phyloP scores from a whole-genome alignment of 257 asterid species.

The Solanum piurae region DNA sequence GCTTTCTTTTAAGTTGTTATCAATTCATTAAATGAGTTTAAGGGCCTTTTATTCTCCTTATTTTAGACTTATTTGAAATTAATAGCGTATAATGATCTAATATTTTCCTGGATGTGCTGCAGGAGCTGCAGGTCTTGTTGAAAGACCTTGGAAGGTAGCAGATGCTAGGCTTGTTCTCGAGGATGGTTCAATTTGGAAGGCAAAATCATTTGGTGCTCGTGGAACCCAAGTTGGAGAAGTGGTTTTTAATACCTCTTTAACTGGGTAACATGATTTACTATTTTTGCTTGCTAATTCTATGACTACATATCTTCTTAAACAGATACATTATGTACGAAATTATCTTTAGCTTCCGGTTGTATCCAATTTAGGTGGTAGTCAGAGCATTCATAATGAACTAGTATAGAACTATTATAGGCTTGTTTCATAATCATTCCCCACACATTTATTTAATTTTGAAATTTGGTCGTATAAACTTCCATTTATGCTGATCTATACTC shows the following conservation, averaged over 20 bases:
- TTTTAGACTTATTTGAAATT: not conserved
- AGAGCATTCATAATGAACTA: not conserved
- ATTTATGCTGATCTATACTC: not conserved
- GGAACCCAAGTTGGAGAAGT: slow-evolving; percentile 99
- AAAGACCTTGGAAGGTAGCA: slow-evolving; percentile 88
- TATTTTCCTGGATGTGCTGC: not conserved
- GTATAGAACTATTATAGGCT: not conserved
- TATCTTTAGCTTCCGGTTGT: not conserved
- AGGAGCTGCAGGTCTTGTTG: slow-evolving; percentile 38
- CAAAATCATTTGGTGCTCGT: slow-evolving; percentile 91
- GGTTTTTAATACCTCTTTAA: slow-evolving; percentile 84
- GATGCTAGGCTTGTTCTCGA: slow-evolving; percentile 91
- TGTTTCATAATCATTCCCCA: not conserved
- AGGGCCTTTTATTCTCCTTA: not conserved
- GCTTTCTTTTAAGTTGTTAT: not conserved
- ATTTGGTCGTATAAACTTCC: not conserved
- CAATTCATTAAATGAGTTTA: not conserved
- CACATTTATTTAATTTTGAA: not conserved
- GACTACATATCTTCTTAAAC: not conserved
- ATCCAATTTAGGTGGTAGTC: not conserved
- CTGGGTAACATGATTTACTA: slow-evolving; percentile 44
- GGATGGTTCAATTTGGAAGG: slow-evolving; percentile 91
- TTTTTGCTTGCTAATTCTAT: not conserved
- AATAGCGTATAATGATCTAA: not conserved
- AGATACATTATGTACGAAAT: not conserved